Evolutionary conservation across 2,329 filamentous ascomycete genomes (phyloP).

Genomic region (Coniochaeta sp.): DNA sequence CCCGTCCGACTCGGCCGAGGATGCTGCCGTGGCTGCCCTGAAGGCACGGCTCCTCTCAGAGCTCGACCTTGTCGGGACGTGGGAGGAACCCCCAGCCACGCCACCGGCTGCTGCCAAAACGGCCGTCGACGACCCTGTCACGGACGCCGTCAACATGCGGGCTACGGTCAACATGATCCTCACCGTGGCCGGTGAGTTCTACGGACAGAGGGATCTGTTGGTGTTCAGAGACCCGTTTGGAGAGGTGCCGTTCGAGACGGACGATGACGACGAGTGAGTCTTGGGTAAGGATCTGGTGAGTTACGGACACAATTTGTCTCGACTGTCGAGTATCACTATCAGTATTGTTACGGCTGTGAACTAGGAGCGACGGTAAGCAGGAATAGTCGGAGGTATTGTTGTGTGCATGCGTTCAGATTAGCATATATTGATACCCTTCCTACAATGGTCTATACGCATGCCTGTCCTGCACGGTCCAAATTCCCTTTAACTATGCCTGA

Average conservation of each 20-base stretch:
- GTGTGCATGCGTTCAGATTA: neutral
- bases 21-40: conserved; percentile 37
- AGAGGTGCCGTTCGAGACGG: neutral
- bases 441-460: neutral
- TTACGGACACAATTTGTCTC: neutral
- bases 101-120: neutral
- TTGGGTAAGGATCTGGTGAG: neutral
- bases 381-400: neutral
- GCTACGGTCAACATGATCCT: conserved; percentile 90
- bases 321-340: neutral
- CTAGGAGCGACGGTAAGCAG: neutral
- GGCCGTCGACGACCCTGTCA: conserved; percentile 9
- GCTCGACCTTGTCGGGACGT: conserved; percentile 22
- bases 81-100: neutral
- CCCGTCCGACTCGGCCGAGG: conserved; percentile 11
- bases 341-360: neutral
- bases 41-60: conserved; percentile 40
- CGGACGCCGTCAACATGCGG: conserved; percentile 37
- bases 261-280: conserved; percentile 4
- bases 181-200: conserved; percentile 79
- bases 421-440: neutral
- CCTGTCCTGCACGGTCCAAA: neutral
- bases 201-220: conserved; percentile 81
- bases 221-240: conserved; percentile 61
- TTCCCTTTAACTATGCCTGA: neutral